Percentiles rank a stretch among this genome's conserved stretches.
Evolutionary conservation across 306 rosid genomes (phyloP).

Genomic region (Senna siamea): DNA sequence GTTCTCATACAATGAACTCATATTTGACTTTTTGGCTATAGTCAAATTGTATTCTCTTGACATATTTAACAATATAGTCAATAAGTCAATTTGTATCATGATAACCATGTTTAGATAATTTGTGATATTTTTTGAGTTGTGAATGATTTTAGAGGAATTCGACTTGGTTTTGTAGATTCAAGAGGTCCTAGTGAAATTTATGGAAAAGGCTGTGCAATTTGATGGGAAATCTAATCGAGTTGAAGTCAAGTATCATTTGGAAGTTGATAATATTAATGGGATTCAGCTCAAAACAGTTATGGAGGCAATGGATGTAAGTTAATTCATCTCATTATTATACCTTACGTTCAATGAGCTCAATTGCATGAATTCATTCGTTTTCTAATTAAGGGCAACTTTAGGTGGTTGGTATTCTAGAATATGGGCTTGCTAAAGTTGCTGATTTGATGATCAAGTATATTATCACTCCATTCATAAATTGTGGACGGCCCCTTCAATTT

Average conservation of each 20-base stretch:
- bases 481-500: constrained; percentile 56
- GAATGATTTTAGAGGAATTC: constrained; percentile 86
- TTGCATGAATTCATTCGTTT: constrained; percentile 17
- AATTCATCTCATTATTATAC: constrained; percentile 20
- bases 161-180: constrained; percentile 97
- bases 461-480: constrained; percentile 60
- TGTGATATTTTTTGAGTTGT: constrained; percentile 69
- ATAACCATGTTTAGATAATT: constrained; percentile 27
- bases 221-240: constrained; percentile 59
- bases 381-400: constrained; percentile 34
- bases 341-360: constrained; percentile 5
- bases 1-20: too few species aligned
- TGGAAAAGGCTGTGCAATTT: constrained; percentile 79
- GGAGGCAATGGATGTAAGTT: constrained; percentile 88
- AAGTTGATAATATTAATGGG: constrained; percentile 45
- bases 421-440: constrained; percentile 88
- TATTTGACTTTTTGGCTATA: too few species aligned
- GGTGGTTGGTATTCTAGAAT: constrained; percentile 85
- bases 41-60: constrained; percentile 3
- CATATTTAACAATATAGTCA: constrained; percentile 11
- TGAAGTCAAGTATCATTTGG: constrained; percentile 58
- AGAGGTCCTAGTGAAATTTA: constrained; percentile 73
- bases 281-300: constrained; percentile 68
- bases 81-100: constrained; percentile 8
- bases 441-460: constrained; percentile 81